Base-by-base conservation (phyloP, 805 yeast genomes). In the Candida anglica region DNA sequence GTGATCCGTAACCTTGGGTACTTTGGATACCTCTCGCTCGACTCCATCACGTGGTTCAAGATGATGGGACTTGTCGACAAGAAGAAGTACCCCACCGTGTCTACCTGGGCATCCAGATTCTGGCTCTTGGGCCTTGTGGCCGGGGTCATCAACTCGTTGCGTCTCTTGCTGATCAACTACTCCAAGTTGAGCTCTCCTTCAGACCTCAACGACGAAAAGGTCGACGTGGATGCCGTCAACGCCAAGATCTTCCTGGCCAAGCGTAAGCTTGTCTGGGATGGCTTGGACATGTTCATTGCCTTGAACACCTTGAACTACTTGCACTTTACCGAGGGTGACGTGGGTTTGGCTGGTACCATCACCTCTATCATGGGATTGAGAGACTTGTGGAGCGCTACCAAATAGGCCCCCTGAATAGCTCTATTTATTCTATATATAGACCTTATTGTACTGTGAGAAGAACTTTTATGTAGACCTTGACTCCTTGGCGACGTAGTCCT, bases 291-390 rank as follows among this genome's bases (percentile, higher is more conserved):
- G 42, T 69, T 83, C 42, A 81, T 89, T 49, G 95, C 93, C 9
- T 63, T 81, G 52, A 79, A 83, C 58, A 75, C 79, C 34, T 72
- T 85, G 58, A 69, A 73, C 37, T 62, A 67, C 59, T 63, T 83
- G 47, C 68, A 69, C 46, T 65, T 77, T 48, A 76, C 79, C 53
- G 96, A 89, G 47, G 93, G 94, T 32, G 70, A 79, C 27, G 75
- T 87, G 32, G 96, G 95, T 23, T 62, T 80, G 38, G 87, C 93
- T 24, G 98, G 98, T 53, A 72, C 83, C 17, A 62, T 85, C 39
- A 87, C 97, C 20, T 82, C 95, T 25, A 39, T 79, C 31, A 66
- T 87, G 59, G 96, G 95, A 28, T 66, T 87, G 34, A 75, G 73
- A 53, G 88, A 83, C 48, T 52, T 79, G 45, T 81, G 94, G 95